phyloP scores from a whole-genome alignment of 345 rosid species.

The Ceriops decandra region DNA sequence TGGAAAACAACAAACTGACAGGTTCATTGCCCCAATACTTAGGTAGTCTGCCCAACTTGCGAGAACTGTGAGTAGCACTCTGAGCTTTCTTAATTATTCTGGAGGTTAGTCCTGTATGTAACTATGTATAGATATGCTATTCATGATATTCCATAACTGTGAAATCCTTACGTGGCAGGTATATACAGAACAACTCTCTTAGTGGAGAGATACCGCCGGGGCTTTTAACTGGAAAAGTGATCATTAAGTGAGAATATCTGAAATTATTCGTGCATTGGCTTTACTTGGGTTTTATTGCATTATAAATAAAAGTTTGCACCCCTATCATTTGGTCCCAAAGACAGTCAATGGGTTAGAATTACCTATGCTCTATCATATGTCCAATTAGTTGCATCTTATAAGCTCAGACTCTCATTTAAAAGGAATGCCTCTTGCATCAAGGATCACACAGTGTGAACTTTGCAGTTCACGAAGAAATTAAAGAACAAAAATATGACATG shows the following conservation, averaged over 20 bases:
- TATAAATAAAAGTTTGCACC: too few species aligned
- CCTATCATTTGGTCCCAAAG: too few species aligned
- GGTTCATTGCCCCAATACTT: slow-evolving; percentile 78
- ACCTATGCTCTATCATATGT: too few species aligned
- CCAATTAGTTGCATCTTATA: too few species aligned
- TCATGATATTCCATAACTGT: not conserved
- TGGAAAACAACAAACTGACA: slow-evolving; percentile 74
- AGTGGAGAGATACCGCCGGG: slow-evolving; percentile 62
- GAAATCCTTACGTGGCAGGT: slow-evolving; percentile 45
- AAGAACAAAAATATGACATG: too few species aligned
- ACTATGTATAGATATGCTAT: not conserved
- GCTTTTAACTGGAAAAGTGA: slow-evolving; percentile 51
- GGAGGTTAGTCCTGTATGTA: not conserved
- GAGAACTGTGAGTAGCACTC: slow-evolving; percentile 61
- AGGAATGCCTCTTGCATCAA: too few species aligned
- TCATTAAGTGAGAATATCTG: slow-evolving; percentile 49
- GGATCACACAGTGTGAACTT: too few species aligned
- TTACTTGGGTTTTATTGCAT: too few species aligned
- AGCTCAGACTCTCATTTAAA: too few species aligned
- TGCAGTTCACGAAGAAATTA: too few species aligned
- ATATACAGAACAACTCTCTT: slow-evolving; percentile 77
- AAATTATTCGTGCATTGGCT: too few species aligned
- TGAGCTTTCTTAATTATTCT: not conserved
- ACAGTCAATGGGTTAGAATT: too few species aligned
- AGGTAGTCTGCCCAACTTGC: slow-evolving; percentile 58